Conservation (phyloP, 129 eudicot genomes). For the Helichrysum umbraculigerum region DNA sequence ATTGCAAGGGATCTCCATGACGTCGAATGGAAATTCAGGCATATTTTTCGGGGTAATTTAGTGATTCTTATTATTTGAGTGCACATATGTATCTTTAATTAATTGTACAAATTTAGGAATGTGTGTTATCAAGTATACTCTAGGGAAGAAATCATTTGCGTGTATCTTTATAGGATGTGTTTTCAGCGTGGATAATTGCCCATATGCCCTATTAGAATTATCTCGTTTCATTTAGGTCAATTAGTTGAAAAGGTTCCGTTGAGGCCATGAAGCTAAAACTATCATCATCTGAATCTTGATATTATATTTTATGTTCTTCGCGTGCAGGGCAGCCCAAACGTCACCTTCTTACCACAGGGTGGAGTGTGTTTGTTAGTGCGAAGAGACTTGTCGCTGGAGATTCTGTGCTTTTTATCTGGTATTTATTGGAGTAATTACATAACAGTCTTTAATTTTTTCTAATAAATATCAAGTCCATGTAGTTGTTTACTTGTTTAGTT, state of each 20-base stretch:
- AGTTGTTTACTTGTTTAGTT: background rate
- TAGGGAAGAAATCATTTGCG: background rate
- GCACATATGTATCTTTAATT: background rate
- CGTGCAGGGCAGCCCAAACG: constrained; percentile 98
- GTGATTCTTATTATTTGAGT: constrained; percentile 8
- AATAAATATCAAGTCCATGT: constrained; percentile 5
- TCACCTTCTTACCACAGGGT: constrained; percentile 96
- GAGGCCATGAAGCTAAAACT: background rate
- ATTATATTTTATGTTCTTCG: constrained; percentile 5
- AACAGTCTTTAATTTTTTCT: background rate
- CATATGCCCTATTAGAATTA: background rate
- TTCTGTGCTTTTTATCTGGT: constrained; percentile 98
- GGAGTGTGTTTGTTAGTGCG: constrained; percentile 99
- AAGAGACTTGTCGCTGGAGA: constrained; percentile 98
- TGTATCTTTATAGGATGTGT: background rate
- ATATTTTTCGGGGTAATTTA: constrained; percentile 63
- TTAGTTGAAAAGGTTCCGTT: background rate
- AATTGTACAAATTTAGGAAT: background rate
- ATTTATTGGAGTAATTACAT: constrained; percentile 21
- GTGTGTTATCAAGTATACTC: background rate
- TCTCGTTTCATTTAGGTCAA: background rate
- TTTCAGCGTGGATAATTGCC: too few relatives aligned
- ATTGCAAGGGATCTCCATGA: constrained; percentile 98
- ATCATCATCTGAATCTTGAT: background rate
- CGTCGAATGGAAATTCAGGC: constrained; percentile 97